A percentile compares a stretch with the other conserved stretches of the same genome.
Evolutionary conservation across 2,329 filamentous ascomycete species (phyloP).

Genomic region (Corniculantispora saksenae): DNA sequence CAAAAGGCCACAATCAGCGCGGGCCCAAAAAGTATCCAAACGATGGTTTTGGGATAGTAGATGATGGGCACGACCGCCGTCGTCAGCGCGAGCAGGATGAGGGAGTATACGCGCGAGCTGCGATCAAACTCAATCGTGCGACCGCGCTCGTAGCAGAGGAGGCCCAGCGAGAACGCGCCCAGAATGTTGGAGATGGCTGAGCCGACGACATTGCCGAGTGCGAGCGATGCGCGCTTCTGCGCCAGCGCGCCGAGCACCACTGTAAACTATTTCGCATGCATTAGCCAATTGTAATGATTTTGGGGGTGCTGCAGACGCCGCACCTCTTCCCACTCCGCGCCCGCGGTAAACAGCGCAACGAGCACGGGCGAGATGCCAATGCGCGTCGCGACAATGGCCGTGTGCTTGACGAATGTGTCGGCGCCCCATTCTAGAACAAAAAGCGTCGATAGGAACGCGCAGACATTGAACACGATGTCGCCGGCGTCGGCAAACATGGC

Average conservation of each 20-base stretch:
- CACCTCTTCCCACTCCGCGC: conserved; percentile 59
- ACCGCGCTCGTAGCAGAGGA: conserved; percentile 41
- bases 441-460: conserved; percentile 44
- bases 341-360: conserved; percentile 53
- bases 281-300: conserved; percentile 21
- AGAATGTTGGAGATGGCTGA: conserved; percentile 56
- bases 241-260: conserved; percentile 50
- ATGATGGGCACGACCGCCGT: conserved; percentile 37
- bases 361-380: conserved; percentile 47
- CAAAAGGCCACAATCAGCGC: conserved; percentile 44
- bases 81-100: conserved; percentile 44
- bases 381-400: conserved; percentile 46
- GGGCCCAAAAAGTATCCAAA: conserved; percentile 36
- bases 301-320: not conserved
- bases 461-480: conserved; percentile 32
- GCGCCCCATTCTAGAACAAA: conserved; percentile 54
- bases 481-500: not conserved
- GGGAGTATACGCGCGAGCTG: conserved; percentile 50
- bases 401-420: conserved; percentile 54
- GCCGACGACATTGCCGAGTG: conserved; percentile 56
- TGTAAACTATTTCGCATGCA: conserved; percentile 35
- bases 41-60: conserved; percentile 17
- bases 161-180: conserved; percentile 55
- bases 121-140: conserved; percentile 40
- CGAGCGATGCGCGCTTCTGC: conserved; percentile 47